Base-by-base conservation (phyloP, 345 rosid species). In the Bruguiera sexangula region DNA sequence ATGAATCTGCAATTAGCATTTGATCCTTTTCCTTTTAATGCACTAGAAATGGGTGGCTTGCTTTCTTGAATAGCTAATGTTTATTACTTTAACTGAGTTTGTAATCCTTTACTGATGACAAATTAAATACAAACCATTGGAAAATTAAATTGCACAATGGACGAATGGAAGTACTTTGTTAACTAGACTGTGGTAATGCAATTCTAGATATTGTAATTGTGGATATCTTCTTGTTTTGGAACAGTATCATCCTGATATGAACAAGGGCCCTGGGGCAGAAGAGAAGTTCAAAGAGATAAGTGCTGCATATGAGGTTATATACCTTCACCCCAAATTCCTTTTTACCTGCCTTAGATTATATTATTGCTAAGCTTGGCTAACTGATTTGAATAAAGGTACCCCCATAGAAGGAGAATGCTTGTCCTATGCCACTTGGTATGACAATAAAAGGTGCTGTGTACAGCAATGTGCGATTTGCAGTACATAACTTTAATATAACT, bases 281-380 rank as follows among this genome's bases (percentile, higher is more conserved):
- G 98, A 91, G 50, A 91, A 91, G 84, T 91, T 94, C 77, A 91
- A 94, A 79, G 85, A 94, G 84, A 89, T 94, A 67, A 94, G 97
- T 80, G 96, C 98, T 68, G 98, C 98, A 9, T 91, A 94, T 71
- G 96, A 94, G 96, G 97, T 91, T 82, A 75, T 53, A 63, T 20
- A 36, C 69, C 19, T 69, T 62, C 63, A n/a, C 54, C 63, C 59
- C 4, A 20, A 50, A 1, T 27, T 53, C 58, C 32, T 31, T 43
- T 59, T 65, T 60, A 16, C 22, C 37, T 48, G 15, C 29, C 8
- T 32, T 56, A 7, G 20, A 19, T 68, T 36, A 52, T 21, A 3
- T 11, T 43, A 43, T 3, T 43, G 50, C 19, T 4, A 13, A 43
- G 18, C 50, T 43, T 43, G 50, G 18, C 16, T 15, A 11, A 43